Base-by-base conservation (phyloP, 106 monocot species). In the Acorus calamus region DNA sequence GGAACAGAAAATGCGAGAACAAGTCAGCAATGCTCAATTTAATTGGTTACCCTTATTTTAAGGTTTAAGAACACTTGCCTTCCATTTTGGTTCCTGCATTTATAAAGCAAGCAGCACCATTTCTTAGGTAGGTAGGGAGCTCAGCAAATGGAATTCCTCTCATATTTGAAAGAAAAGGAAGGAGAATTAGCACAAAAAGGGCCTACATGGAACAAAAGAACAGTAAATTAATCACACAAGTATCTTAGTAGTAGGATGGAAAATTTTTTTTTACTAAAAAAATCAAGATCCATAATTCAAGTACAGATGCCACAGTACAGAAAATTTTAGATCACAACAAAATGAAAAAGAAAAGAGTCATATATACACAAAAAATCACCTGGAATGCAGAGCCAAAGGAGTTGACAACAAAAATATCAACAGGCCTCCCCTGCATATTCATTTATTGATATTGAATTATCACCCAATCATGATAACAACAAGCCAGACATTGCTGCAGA, bases 331-430 rank as follows among this genome's bases (percentile, higher is more conserved):
- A 54, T 57, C n/a, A 11, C 1, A 46, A 47, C 0, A 47, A 56
- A 57, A 5, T 4, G 14, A 10, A 57, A 53, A 46, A 14, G 14
- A 64, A 64, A 2, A n/a, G 5, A 11, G 2, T n/a, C 5, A 49
- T 4, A 14, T 51, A 42, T 6, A 10, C 8, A 11, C 6, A 3
- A 62, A 69, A 69, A 60, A 11, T 77, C 47, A 98, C 98, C 92
- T 98, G 98, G 74, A 98, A 98, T 46, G 79, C 92, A 73, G 98
- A 98, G 59, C 98, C 98, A 57, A 98, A 98, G 54, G 98, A 98
- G 69, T 98, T 98, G 50, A 98, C 98, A 52, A 98, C 85, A 76
- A 98, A 98, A 65, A 98, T 83, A 69, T 98, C 98, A 77, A 81
- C 81, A 59, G 76, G 64, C 64, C 83, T 86, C 49, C 98, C 98